Evolutionary conservation across 768 basidiomycete species (phyloP).

Genomic region (Mycena haematopus): DNA sequence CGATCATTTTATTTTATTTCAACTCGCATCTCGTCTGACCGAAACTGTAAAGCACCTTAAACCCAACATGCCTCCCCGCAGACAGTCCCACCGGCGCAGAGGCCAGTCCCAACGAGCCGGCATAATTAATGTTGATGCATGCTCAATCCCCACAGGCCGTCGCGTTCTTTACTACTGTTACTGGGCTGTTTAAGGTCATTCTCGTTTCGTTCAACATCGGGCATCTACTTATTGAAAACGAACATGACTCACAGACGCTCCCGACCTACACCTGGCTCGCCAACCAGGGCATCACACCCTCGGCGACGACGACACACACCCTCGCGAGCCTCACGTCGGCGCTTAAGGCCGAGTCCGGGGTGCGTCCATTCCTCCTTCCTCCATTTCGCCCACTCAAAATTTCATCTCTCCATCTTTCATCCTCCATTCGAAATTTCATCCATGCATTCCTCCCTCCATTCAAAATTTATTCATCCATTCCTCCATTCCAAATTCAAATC

Average conservation of each 20-base stretch:
- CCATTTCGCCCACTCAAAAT: no score
- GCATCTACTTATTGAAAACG: not conserved
- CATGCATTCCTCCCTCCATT: no score
- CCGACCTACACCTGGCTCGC: constrained; percentile 64
- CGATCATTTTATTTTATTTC: not conserved
- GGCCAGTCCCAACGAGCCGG: constrained; percentile 45
- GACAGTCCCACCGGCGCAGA: constrained; percentile 66
- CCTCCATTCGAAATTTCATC: no score
- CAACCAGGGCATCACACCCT: constrained; percentile 60
- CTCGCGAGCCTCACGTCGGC: constrained; percentile 48
- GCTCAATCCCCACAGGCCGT: constrained; percentile 54
- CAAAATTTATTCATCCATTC: no score
- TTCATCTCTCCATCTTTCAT: no score
- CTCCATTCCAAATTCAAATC: no score
- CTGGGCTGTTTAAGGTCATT: constrained; percentile 18
- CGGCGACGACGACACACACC: constrained; percentile 47
- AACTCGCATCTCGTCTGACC: not conserved
- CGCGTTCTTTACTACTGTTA: constrained; percentile 54
- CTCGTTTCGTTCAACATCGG: not conserved
- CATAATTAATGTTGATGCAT: no score
- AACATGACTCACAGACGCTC: constrained; percentile 43
- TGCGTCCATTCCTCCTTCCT: not conserved
- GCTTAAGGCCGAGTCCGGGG: constrained; percentile 47
- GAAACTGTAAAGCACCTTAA: constrained; percentile 54
- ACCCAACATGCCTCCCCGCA: constrained; percentile 61